phyloP scores from a whole-genome alignment of 345 rosid species.

The Gynandropsis gynandra region DNA sequence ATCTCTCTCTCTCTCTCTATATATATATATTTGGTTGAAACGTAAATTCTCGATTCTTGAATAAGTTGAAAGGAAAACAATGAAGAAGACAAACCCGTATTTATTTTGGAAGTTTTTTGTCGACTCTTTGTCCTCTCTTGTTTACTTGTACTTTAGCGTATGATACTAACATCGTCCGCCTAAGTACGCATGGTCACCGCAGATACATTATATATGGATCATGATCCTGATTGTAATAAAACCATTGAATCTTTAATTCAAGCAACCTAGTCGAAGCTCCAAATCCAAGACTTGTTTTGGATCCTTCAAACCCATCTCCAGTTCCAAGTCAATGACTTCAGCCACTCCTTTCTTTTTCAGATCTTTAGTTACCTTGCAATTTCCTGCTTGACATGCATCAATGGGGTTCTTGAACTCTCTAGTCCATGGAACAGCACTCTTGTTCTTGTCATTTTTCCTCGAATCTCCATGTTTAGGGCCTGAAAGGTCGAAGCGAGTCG shows the following conservation, averaged over 20 bases:
- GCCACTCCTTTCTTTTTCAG: constrained; percentile 29
- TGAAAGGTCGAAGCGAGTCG: constrained; percentile 15
- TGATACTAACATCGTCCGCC: too few species aligned
- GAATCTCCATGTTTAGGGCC: constrained; percentile 21
- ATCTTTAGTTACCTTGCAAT: constrained; percentile 23
- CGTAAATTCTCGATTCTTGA: too few species aligned
- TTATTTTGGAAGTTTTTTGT: neutral
- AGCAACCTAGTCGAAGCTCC: constrained; percentile 64
- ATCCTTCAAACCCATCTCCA: constrained; percentile 39
- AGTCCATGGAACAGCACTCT: constrained; percentile 19
- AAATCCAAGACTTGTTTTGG: constrained; percentile 47
- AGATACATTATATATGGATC: constrained; percentile 2
- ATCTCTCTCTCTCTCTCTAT: too few species aligned
- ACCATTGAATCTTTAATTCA: constrained; percentile 3
- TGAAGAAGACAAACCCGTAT: neutral
- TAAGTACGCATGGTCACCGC: constrained; percentile 21
- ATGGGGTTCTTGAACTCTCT: constrained; percentile 26
- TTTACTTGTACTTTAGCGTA: too few species aligned
- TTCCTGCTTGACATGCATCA: constrained; percentile 19
- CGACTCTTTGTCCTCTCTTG: too few species aligned
- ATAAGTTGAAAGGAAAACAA: too few species aligned
- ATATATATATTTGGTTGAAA: too few species aligned
- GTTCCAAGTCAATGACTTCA: constrained; percentile 34
- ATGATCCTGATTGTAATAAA: neutral
- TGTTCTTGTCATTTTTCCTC: constrained; percentile 25